Percentiles rank a stretch among this genome's conserved stretches.
Conservation (phyloP, 768 basidiomycete species). For the Solioccasus polychromus region DNA sequence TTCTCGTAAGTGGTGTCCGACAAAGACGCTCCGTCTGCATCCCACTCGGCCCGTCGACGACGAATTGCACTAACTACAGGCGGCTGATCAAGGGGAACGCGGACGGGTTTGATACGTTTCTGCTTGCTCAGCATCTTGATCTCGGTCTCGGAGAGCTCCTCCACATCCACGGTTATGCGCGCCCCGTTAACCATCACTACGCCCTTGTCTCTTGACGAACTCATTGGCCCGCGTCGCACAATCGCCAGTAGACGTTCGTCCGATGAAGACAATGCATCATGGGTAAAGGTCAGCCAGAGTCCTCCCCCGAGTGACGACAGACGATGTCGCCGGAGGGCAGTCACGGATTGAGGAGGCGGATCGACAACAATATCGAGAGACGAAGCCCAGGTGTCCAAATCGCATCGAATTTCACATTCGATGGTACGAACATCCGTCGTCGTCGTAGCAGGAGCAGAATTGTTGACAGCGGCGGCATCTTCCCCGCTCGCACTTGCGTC, state of each 20-base stretch:
- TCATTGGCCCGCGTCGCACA: constrained; percentile 65
- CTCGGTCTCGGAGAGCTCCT: constrained; percentile 84
- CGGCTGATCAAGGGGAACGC: constrained; percentile 93
- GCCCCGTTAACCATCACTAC: constrained; percentile 87
- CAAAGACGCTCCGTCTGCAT: constrained; percentile 42
- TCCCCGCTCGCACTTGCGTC: constrained; percentile 17
- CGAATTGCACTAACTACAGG: constrained; percentile 73
- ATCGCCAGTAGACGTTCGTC: constrained; percentile 75
- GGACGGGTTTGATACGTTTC: constrained; percentile 81
- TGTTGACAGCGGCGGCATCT: constrained; percentile 2
- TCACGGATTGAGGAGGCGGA: constrained; percentile 82
- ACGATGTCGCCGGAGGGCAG: constrained; percentile 82
- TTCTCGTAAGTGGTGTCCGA: constrained; percentile 18
- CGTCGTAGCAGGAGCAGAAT: constrained; percentile 1
- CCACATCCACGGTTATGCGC: constrained; percentile 79
- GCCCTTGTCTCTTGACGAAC: constrained; percentile 69
- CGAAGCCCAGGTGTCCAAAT: constrained; percentile 83
- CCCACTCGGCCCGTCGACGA: constrained; percentile 71
- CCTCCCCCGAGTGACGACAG: constrained; percentile 88
- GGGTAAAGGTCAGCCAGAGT: constrained; percentile 88
- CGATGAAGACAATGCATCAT: constrained; percentile 74
- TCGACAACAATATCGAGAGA: constrained; percentile 89
- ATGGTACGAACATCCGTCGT: constrained; percentile 47
- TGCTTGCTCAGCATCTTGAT: constrained; percentile 77
- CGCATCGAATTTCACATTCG: constrained; percentile 90